Base-by-base conservation (phyloP, 163 green algal genomes). In the Chloromonas sp. region DNA sequence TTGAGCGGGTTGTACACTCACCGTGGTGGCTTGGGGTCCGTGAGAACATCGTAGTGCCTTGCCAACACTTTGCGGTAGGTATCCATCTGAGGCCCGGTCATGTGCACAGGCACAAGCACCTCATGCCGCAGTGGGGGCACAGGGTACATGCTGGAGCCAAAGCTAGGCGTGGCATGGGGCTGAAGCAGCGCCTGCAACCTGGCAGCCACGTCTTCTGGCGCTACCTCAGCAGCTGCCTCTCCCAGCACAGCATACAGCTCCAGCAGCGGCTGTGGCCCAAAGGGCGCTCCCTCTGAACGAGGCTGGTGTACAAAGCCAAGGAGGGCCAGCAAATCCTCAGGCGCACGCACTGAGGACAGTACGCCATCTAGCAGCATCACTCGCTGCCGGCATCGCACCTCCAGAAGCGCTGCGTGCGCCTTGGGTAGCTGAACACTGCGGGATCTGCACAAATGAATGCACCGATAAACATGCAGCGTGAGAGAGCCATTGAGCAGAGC, bases 1-100 rank as follows among this genome's bases (percentile, higher is more conserved):
- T 36, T 36, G 36, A 36, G 36, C 36, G 36, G 36, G 36, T 36
- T 36, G 36, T 36, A 36, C 36, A 36, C 36, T 36, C 36, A 86
- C 84, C 91, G 88, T 0, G 88, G 87, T n/a, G 89, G 89, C 70
- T 92, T 93, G 58, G 89, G 89, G 85, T 96, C 94, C 15, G 89
- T 86, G 78, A 98, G 89, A 71, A 93, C 70, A 79, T 96, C 91
- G 79, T 92, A 96, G 82, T 86, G 82, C 59, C 92, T 87, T 0
- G 89, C 90, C 78, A 98, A 90, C 74, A 92, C 86, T 0, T 83
- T 86, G 58, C 89, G 87, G 90, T 94, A 95, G 14, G 83, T 86
- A 57, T 92, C 88, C 0, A 82, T 87, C 86, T 79, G 76, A 15
- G 61, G 62, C 14, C 60, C 85, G 59, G 58, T 81, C 61, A 88